Conservation (phyloP, 1,139 yeast species). For the Candida sp. region DNA sequence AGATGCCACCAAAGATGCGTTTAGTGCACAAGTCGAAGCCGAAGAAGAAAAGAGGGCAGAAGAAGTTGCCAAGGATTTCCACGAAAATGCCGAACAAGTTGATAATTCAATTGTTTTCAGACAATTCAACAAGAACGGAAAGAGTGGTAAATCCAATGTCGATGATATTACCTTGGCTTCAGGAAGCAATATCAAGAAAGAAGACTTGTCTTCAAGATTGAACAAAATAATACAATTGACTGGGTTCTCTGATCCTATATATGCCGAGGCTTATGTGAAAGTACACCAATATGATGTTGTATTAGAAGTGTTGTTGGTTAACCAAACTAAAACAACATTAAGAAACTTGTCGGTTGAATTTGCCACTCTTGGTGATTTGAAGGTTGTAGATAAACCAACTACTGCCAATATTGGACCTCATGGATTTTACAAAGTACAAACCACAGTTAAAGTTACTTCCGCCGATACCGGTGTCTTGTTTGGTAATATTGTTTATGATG, state of each 20-base stretch:
- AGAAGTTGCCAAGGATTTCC: constrained; percentile 56
- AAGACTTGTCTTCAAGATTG: constrained; percentile 70
- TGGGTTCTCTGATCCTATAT: constrained; percentile 97
- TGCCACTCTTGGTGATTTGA: constrained; percentile 94
- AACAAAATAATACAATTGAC: constrained; percentile 90
- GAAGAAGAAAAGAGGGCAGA: constrained; percentile 57
- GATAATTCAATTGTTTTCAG: constrained; percentile 84
- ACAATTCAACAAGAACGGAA: constrained; percentile 62
- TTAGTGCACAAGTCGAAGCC: constrained; percentile 56
- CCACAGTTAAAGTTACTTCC: constrained; percentile 90
- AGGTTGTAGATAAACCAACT: constrained; percentile 89
- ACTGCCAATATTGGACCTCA: constrained; percentile 96
- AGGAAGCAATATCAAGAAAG: constrained; percentile 45
- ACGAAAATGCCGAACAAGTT: constrained; percentile 71
- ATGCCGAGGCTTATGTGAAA: constrained; percentile 94
- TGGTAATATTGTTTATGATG: constrained; percentile 96
- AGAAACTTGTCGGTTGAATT: constrained; percentile 93
- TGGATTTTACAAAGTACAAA: constrained; percentile 87
- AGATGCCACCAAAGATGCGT: constrained; percentile 85
- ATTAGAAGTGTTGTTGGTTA: constrained; percentile 88
- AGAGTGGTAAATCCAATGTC: constrained; percentile 24
- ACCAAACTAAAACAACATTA: constrained; percentile 89
- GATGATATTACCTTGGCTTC: constrained; percentile 53
- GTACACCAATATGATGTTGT: constrained; percentile 97
- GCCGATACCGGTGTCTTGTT: constrained; percentile 98